Evolutionary conservation across 2,329 filamentous ascomycete species (phyloP), one percentile per base, ranked within the genome.

Genomic region (Colletotrichum viniferum): DNA sequence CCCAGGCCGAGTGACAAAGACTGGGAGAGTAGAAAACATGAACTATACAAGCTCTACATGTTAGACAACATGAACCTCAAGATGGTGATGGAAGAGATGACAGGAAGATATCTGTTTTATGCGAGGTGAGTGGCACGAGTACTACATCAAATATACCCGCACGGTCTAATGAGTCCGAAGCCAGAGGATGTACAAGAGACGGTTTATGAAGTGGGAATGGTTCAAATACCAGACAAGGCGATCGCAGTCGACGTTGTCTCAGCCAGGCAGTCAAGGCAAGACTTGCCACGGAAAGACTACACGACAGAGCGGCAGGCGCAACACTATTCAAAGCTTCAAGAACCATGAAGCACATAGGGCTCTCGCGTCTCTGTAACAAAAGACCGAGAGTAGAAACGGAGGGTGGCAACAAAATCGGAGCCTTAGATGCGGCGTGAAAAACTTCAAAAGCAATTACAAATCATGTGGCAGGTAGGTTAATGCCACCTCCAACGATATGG

Each of bases 81-180:
- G 26, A 58, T 30, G 14, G 24, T 58, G 13, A 58, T 58, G 55
- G 55, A 58, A 2, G 55, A 58, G 13, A 30, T 58, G 14, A 26
- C 9, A 1, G 24, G 16, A 58, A 28, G 16, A 26, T 12, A 30
- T 30, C 26, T 30, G 0, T 58, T 58, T 1, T 28, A 13, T 1
- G 55, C 55, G 1, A 58, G 24, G 55, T 58, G 5, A 58, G 55
- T 30, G 4, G 18, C 5, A 1, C 3, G 3, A 12, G 12, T 21
- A 7, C n/a, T 0, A 48, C 6, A 0, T 13, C 43, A 21, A 52
- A 21, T 4, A 52, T 4, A 0, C 43, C 2, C 12, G 0, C 43
- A 1, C 13, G 6, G 0, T 0, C n/a, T 52, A 52, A 52, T 10
- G 6, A 12, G 21, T 52, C 6, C 12, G n/a, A 61, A 61, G 58